Percentiles rank a stretch among this genome's conserved stretches.
Evolutionary conservation across 2,329 filamentous ascomycete genomes (phyloP).

Genomic region (Sclerotinia glacialis): DNA sequence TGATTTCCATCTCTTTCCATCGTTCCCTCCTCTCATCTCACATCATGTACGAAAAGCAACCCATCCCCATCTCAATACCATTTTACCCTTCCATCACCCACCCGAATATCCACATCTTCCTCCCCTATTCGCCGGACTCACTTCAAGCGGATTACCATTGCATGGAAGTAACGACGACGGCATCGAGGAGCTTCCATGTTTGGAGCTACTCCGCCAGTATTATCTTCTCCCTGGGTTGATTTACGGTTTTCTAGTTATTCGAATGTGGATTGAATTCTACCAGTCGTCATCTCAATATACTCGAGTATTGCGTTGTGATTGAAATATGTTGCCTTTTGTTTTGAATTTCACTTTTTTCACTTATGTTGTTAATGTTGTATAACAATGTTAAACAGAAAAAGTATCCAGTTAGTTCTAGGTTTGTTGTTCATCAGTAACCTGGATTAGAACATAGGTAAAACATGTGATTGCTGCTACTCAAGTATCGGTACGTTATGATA

Average conservation of each 20-base stretch:
- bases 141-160: conserved; percentile 51
- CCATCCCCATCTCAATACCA: too few relatives aligned
- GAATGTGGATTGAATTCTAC: neutral
- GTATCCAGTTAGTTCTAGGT: too few relatives aligned
- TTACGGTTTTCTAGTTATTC: neutral
- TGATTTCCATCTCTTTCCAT: neutral
- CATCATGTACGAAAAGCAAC: neutral
- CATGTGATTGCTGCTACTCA: too few relatives aligned
- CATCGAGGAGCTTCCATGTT: neutral
- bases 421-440: too few relatives aligned
- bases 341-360: too few relatives aligned
- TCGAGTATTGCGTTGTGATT: neutral
- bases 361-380: too few relatives aligned
- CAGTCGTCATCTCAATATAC: neutral
- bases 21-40: neutral
- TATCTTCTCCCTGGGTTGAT: neutral
- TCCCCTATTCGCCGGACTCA: conserved; percentile 58
- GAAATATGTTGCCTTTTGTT: too few relatives aligned
- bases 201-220: neutral
- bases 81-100: too few relatives aligned
- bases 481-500: too few relatives aligned
- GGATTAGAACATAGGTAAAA: too few relatives aligned
- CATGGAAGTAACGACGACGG: neutral
- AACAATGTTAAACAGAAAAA: too few relatives aligned
- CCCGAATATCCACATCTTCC: conserved; percentile 30